A percentile compares a stretch with the other conserved stretches of the same genome.
Conservation (phyloP, 495 filamentous ascomycete genomes). For the Penicillium pancosmium region DNA sequence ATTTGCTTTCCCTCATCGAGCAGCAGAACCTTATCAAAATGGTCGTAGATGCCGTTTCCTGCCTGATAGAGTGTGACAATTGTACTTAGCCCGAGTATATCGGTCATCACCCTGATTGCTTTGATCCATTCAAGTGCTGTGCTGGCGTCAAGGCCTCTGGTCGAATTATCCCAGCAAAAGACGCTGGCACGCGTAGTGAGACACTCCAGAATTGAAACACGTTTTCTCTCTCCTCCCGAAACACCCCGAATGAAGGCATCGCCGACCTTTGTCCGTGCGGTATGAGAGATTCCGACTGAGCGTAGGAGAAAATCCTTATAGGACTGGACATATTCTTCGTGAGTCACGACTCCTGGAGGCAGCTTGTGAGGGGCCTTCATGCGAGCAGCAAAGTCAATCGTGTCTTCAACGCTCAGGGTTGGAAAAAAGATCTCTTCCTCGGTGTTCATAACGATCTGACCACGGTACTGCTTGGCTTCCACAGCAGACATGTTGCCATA, state of each 20-base stretch:
- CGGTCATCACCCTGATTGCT: constrained; percentile 48
- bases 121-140: constrained; percentile 58
- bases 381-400: constrained; percentile 64
- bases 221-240: constrained; percentile 79
- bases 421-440: constrained; percentile 77
- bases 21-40: constrained; percentile 68
- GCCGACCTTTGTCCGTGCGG: constrained; percentile 75
- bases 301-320: constrained; percentile 69
- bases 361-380: constrained; percentile 36
- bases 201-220: constrained; percentile 68
- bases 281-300: constrained; percentile 76
- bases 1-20: constrained; percentile 65
- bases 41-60: constrained; percentile 62
- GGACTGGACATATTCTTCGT: constrained; percentile 42
- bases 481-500: constrained; percentile 59
- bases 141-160: constrained; percentile 60
- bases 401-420: constrained; percentile 67
- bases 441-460: constrained; percentile 69
- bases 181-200: constrained; percentile 60
- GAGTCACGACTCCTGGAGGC: constrained; percentile 38
- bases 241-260: constrained; percentile 78
- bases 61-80: constrained; percentile 63
- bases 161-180: constrained; percentile 63
- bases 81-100: constrained; percentile 45
- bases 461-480: constrained; percentile 61